Percentiles rank a stretch among this genome's conserved stretches.
Conservation (phyloP, 164 flowering plant species). For the Pachysandra terminalis region DNA sequence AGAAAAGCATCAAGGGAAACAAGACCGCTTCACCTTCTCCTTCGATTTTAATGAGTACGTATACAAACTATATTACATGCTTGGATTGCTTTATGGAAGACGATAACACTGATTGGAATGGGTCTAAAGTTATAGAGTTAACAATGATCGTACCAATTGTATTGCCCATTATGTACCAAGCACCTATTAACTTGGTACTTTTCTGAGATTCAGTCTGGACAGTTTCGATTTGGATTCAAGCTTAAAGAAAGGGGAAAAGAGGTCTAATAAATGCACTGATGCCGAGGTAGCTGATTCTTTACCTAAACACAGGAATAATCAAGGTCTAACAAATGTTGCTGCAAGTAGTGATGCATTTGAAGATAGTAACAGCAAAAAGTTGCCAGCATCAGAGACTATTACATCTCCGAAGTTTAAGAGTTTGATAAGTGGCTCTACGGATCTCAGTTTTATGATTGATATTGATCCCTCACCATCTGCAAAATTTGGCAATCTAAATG, state of each 20-base stretch:
- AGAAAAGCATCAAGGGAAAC: constrained; percentile 38
- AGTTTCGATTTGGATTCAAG: constrained; percentile 50
- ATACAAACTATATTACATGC: neutral
- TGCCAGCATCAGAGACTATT: constrained; percentile 19
- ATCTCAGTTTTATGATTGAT: constrained; percentile 17
- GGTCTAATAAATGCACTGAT: constrained; percentile 25
- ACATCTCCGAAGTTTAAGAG: constrained; percentile 22
- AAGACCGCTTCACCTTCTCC: constrained; percentile 47
- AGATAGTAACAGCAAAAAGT: constrained; percentile 16
- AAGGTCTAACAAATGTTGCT: constrained; percentile 18
- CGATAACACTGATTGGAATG: neutral
- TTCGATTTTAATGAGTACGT: constrained; percentile 81
- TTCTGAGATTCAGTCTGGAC: constrained; percentile 43
- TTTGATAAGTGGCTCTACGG: constrained; percentile 9
- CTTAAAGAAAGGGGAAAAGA: constrained; percentile 32
- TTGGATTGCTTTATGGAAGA: neutral
- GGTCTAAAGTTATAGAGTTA: neutral
- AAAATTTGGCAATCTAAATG: constrained; percentile 16
- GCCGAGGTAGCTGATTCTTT: constrained; percentile 9
- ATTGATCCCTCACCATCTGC: constrained; percentile 22
- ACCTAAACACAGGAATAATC: constrained; percentile 12
- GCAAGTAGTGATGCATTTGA: constrained; percentile 20
- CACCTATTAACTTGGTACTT: neutral
- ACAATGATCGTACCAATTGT: neutral
- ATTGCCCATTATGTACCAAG: neutral